Percentiles rank a stretch among this genome's conserved stretches.
phyloP scores from a whole-genome alignment of 2,329 filamentous ascomycete species.

The Hymenoscyphus repandus region DNA sequence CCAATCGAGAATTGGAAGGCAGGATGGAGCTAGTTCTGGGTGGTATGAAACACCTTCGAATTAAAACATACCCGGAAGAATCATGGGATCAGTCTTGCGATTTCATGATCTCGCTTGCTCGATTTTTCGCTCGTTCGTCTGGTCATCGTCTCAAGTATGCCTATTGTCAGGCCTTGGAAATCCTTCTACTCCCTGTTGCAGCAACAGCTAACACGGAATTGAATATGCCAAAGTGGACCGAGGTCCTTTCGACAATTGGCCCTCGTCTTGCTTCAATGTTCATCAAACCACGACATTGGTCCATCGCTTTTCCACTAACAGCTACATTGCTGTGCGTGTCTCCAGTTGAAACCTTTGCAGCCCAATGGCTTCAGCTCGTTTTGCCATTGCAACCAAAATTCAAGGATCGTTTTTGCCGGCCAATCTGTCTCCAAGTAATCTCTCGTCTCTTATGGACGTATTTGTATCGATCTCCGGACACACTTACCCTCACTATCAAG shows the following conservation, averaged over 20 bases:
- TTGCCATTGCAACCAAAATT: conserved; percentile 72
- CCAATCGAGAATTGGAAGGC: conserved; percentile 65
- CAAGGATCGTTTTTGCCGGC: conserved; percentile 75
- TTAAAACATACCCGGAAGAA: conserved; percentile 68
- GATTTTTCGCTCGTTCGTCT: conserved; percentile 77
- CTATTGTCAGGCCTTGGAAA: conserved; percentile 88
- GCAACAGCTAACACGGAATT: conserved; percentile 74
- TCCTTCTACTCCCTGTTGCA: conserved; percentile 80
- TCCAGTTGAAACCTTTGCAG: conserved; percentile 73
- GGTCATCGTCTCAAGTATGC: conserved; percentile 88
- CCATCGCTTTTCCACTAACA: conserved; percentile 80
- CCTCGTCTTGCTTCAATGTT: conserved; percentile 79
- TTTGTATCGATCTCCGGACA: conserved; percentile 72
- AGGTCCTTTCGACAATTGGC: conserved; percentile 74
- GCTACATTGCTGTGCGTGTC: conserved; percentile 85
- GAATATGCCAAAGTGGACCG: conserved; percentile 76
- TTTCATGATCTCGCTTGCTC: conserved; percentile 76
- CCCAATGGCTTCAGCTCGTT: conserved; percentile 82
- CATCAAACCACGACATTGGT: conserved; percentile 88
- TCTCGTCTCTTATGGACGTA: conserved; percentile 93
- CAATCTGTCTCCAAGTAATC: conserved; percentile 80
- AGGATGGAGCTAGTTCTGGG: conserved; percentile 83
- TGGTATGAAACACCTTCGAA: conserved; percentile 83
- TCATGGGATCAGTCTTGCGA: conserved; percentile 85
- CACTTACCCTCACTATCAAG: conserved; percentile 58